Evolutionary conservation across 1,284 basidiomycete species (phyloP).

Genomic region (Ustilago sp.): DNA sequence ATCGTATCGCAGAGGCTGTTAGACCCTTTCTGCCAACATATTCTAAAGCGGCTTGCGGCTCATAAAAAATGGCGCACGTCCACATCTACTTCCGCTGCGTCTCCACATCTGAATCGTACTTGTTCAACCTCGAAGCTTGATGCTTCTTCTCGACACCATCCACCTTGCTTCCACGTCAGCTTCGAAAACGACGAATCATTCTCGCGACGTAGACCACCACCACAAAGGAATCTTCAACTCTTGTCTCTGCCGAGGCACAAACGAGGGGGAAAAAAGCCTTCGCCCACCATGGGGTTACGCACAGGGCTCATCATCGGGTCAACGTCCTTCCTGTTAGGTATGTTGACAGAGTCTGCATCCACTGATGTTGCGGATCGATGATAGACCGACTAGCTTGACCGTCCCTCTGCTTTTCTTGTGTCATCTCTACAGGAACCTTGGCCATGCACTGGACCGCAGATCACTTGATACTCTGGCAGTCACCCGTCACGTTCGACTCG

Average conservation of each 20-base stretch:
- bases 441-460: slow-evolving; percentile 68
- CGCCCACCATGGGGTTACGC: slow-evolving; percentile 47
- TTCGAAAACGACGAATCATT: background rate
- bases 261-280: background rate
- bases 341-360: background rate
- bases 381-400: background rate
- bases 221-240: background rate
- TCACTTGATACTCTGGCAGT: slow-evolving; percentile 67
- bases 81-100: background rate
- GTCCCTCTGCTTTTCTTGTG: background rate
- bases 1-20: background rate
- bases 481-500: slow-evolving; percentile 56
- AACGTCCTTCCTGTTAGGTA: slow-evolving; percentile 66
- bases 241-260: background rate
- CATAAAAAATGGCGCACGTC: slow-evolving; percentile 10
- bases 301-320: slow-evolving; percentile 53
- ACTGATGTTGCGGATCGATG: background rate
- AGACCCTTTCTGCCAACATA: background rate
- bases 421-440: slow-evolving; percentile 54
- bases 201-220: background rate
- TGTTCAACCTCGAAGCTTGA: too few relatives aligned
- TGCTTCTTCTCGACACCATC: too few relatives aligned
- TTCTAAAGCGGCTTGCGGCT: slow-evolving; percentile 1
- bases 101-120: too few relatives aligned
- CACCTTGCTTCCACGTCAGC: background rate